Percentiles rank a stretch among this genome's conserved stretches.
phyloP scores from a whole-genome alignment of 73 alveolate genomes.

The Paramecium biaurelia region DNA sequence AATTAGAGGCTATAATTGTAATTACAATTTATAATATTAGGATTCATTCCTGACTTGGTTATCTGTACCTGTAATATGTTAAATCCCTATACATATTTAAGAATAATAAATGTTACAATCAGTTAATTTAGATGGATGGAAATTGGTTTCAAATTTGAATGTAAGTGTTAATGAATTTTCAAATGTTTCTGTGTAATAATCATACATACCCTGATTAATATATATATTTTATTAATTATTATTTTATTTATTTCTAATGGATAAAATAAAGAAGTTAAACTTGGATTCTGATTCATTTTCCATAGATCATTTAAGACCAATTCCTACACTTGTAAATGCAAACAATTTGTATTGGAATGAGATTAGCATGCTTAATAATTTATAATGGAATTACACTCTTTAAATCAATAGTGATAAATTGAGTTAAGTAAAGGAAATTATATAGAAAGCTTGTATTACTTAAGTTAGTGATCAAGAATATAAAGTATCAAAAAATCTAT shows the following conservation, averaged over 20 bases:
- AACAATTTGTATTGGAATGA: background rate
- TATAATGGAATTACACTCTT: conserved; percentile 21
- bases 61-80: background rate
- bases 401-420: conserved; percentile 17
- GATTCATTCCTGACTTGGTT: conserved; percentile 35
- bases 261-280: background rate
- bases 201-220: background rate
- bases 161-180: background rate
- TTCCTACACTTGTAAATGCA: background rate
- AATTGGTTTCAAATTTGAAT: conserved; percentile 5
- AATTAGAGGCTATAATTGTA: conserved; percentile 43
- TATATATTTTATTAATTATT: background rate
- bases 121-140: conserved; percentile 30
- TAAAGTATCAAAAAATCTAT: background rate
- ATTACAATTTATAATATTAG: background rate
- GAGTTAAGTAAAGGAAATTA: background rate
- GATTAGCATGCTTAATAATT: background rate
- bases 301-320: background rate
- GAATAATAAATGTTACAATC: background rate
- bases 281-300: background rate
- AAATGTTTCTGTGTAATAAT: conserved; percentile 3
- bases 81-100: conserved; percentile 3
- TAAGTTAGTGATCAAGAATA: conserved; percentile 21
- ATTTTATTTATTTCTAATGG: background rate
- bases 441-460: background rate